Conservation (phyloP, 2,329 filamentous ascomycete species). For the Hymenoscyphus fructigenus region DNA sequence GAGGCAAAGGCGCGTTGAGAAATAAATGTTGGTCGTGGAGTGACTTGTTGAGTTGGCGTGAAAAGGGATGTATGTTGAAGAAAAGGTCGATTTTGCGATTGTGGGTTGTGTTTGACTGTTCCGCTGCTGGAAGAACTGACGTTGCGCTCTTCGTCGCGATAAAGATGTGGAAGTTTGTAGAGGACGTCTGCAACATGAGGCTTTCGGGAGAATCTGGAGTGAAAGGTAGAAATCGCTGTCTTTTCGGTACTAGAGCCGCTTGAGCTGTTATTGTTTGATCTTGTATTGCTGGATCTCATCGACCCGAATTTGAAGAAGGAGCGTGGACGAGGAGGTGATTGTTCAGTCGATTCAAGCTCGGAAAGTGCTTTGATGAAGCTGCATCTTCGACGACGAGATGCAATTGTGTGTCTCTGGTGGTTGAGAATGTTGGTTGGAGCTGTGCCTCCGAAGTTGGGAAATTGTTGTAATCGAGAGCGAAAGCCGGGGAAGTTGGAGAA, state of each 20-base stretch:
- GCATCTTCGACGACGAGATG: neutral
- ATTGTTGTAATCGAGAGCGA: conserved; percentile 1
- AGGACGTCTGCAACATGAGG: neutral
- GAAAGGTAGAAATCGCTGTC: neutral
- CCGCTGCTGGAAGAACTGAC: neutral
- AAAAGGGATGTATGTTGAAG: neutral
- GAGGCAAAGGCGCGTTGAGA: neutral
- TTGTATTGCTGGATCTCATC: neutral
- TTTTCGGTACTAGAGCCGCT: neutral
- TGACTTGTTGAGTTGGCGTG: neutral
- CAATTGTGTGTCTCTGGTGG: neutral
- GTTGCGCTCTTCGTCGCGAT: neutral
- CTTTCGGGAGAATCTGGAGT: neutral
- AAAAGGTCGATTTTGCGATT: neutral
- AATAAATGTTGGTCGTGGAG: neutral
- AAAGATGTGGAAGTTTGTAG: neutral
- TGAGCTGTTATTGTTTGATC: neutral
- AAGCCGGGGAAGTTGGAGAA: neutral
- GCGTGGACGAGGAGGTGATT: neutral
- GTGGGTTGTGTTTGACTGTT: neutral
- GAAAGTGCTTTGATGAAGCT: neutral
- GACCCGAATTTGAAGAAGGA: neutral
- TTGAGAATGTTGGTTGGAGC: neutral
- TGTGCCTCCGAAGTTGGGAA: neutral
- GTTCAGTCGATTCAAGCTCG: neutral